These are phyloP conservation scores for Seiridium cupressi DNA, from an alignment of 2,329 filamentous ascomycete genomes.

Conservation along the genomic window DNA sequence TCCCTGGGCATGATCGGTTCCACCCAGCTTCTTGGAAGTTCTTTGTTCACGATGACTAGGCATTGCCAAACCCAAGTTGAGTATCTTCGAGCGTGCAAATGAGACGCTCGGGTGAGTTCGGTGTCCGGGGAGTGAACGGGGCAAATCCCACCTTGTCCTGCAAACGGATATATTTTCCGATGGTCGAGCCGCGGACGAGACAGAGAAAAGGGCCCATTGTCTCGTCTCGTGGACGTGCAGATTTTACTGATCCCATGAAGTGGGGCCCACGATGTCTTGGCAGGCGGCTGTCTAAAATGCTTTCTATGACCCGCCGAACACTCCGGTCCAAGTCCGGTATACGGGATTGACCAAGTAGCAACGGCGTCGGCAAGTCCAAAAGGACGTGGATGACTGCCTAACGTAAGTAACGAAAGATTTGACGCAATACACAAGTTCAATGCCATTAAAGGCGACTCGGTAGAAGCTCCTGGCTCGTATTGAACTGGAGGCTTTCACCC, in stretches of 20 bases:
- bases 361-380: too few relatives aligned
- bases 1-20: too few relatives aligned
- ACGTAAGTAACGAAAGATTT: too few relatives aligned
- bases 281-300: background rate
- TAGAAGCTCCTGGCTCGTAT: too few relatives aligned
- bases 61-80: too few relatives aligned
- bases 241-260: background rate
- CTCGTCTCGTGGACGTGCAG: background rate
- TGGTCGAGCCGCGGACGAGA: background rate
- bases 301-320: background rate
- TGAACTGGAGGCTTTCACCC: too few relatives aligned
- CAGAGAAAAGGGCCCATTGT: background rate
- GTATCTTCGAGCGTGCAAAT: background rate
- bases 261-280: background rate
- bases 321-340: constrained; percentile 3
- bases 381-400: too few relatives aligned
- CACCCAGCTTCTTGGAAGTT: too few relatives aligned
- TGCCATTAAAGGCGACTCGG: too few relatives aligned
- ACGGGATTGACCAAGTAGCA: too few relatives aligned
- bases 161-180: background rate
- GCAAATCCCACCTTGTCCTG: background rate
- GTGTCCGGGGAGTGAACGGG: background rate
- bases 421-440: too few relatives aligned
- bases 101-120: background rate
- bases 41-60: too few relatives aligned